Base-by-base conservation (phyloP, 345 rosid genomes). In the Pugionium cornutum region DNA sequence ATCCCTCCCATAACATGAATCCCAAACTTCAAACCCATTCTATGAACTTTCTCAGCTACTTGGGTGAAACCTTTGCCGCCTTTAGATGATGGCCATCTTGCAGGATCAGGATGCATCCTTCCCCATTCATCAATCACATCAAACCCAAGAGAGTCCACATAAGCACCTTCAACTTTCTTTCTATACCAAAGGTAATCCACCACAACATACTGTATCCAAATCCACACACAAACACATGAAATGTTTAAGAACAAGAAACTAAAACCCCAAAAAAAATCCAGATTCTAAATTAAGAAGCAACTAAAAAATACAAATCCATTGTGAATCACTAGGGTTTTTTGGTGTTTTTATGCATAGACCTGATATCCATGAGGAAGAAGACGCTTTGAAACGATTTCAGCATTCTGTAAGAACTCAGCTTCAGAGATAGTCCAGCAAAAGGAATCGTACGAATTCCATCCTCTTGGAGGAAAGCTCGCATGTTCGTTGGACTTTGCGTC, bases 81-180 rank as follows among this genome's bases (percentile, higher is more conserved):
- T 70, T 9, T 77, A 58, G 96, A 88, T 7, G 99, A 94, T n/a
- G 99, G 96, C 99, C 99, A 94, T 60, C 99, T 72, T 25, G 6
- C 76, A 0, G 95, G 95, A 71, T 86, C 96, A 28, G 97, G 99
- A 32, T 84, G 75, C 83, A 83, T 45, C 67, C 97, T 83, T 58
- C 99, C 99, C 97, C 99, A 90, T 75, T 83, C 67, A 79, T 94
- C 99, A 74, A 89, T 89, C 52, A 89, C 97, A 81, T 94, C 98
- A 31, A 79, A 89, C 55, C 97, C 98, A 45, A 64, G 78, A 72
- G 96, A 83, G 66, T 88, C 90, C 9, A 61, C 72, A 44, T 68
- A 71, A 70, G 98, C 92, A 29, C 99, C 97, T 0, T 80, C 76
- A 33, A 83, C 97, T 70, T 83, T 86, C 72, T 76, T 78, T 62